Conservation (phyloP, 495 filamentous ascomycete genomes). For the Hapsidospora chrysogenum region DNA sequence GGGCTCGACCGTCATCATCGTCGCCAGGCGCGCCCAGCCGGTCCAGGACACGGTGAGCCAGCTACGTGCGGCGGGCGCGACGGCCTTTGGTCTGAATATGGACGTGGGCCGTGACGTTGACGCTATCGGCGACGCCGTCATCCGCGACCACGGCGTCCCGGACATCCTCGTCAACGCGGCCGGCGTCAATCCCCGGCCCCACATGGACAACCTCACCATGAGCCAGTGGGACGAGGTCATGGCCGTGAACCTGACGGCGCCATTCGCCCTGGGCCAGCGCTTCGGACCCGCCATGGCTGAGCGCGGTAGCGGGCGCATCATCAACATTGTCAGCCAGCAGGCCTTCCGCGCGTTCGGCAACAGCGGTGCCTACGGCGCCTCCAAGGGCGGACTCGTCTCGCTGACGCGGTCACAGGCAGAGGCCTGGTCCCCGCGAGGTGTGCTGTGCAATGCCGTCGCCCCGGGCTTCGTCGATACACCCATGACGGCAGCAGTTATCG, state of each 20-base stretch:
- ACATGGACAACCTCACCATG: neutral
- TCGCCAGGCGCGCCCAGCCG: neutral
- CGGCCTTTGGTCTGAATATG: neutral
- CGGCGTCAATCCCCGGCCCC: neutral
- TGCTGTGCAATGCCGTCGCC: neutral
- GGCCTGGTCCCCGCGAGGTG: neutral
- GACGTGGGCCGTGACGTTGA: neutral
- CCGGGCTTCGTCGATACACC: neutral
- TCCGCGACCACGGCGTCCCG: neutral
- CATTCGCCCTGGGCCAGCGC: neutral
- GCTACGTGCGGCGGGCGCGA: neutral
- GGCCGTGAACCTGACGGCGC: neutral
- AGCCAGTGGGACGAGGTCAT: neutral
- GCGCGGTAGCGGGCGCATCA: neutral
- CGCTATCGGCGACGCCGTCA: neutral
- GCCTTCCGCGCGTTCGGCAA: constrained; percentile 1
- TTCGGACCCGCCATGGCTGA: neutral
- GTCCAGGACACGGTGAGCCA: neutral
- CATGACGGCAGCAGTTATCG: neutral
- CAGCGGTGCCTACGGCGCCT: neutral
- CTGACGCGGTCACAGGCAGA: neutral
- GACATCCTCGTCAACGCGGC: neutral
- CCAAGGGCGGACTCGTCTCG: neutral
- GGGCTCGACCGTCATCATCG: neutral
- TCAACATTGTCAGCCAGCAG: neutral